These are phyloP conservation scores for Psilocybe azurescens DNA, from an alignment of 768 basidiomycete genomes.

Conservation along the genomic window DNA sequence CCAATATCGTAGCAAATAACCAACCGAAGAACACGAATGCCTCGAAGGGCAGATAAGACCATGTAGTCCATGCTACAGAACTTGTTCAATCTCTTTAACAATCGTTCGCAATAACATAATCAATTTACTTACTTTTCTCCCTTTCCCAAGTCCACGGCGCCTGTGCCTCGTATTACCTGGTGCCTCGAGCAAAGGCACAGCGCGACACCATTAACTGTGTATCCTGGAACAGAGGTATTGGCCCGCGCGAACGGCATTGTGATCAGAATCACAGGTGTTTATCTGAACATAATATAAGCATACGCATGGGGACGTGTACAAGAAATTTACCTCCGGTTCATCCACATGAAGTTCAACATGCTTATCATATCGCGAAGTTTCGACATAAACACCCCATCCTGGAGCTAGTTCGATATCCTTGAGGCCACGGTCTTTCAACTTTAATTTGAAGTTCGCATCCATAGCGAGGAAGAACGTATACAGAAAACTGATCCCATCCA, in stretches of 20 bases:
- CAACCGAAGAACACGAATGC: not conserved
- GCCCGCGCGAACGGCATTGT: slow-evolving; percentile 18
- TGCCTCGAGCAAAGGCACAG: slow-evolving; percentile 24
- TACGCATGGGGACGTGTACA: too few species aligned
- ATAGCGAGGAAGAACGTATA: slow-evolving; percentile 21
- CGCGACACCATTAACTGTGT: slow-evolving; percentile 8
- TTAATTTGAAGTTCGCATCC: slow-evolving; percentile 31
- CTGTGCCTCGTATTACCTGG: slow-evolving; percentile 18
- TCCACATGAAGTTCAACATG: slow-evolving; percentile 16
- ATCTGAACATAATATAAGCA: slow-evolving; percentile 7
- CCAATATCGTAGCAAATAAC: slow-evolving; percentile 22
- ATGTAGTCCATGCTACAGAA: slow-evolving; percentile 23
- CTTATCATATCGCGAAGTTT: slow-evolving; percentile 4
- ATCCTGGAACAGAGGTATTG: slow-evolving; percentile 14
- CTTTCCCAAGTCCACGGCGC: slow-evolving; percentile 28
- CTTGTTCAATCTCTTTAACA: not conserved
- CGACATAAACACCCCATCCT: slow-evolving; percentile 21
- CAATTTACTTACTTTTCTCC: slow-evolving; percentile 19
- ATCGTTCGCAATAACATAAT: too few species aligned
- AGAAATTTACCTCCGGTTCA: slow-evolving; percentile 18
- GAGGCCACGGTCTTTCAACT: slow-evolving; percentile 18
- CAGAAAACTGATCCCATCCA: slow-evolving; percentile 15
- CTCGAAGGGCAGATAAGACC: slow-evolving; percentile 7
- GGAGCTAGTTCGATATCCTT: slow-evolving; percentile 21
- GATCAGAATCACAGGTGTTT: slow-evolving; percentile 17